Evolutionary conservation across 495 filamentous ascomycete species (phyloP), one percentile per base, ranked within the genome.

Genomic region (Niebla homalea): DNA sequence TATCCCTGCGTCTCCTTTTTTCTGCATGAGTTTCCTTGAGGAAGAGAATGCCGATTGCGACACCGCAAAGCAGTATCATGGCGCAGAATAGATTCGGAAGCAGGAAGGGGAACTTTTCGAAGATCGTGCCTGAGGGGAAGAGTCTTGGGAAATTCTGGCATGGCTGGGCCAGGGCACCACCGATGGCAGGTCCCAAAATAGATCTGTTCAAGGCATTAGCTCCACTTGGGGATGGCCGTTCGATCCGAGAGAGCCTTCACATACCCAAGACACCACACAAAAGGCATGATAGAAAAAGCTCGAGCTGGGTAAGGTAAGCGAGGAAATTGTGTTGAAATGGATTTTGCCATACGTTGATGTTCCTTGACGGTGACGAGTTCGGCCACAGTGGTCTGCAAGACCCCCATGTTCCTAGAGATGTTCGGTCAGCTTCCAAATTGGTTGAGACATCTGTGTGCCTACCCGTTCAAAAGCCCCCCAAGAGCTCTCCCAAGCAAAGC

Each of bases 281-380:
- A 85, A 1, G 92, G 92, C 92, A 98, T 95, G 59, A 98, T 87
- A 6, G 92, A 81, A 67, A 89, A 99, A 40, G 89, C 93, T 41
- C 83, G 85, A 49, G 87, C 84, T 87, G 52, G 37, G 7, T 12
- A 15, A 48, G 38, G 42, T 56, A 32, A 59, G 56, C 36, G 29
- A 16, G 2, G 5, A 15, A 39, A 14, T 20, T 44, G 10, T 5
- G 41, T 42, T 36, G 12, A 14, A 39, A 22, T 25, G 26, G 38
- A 44, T 29, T 23, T 36, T 16, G 21, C 72, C 81, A 67, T 65
- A 86, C 82, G 83, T 57, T 95, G 87, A 68, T 97, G 87, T 62
- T 90, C 81, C 59, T 94, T 93, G 51, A 83, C 80, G 19, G 85
- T 93, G 23, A 95, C 80, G 50, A 99, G 73, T 62, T 99, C 92